phyloP scores from a whole-genome alignment of 2,329 filamentous ascomycete species.

The Microsporum audouinii region DNA sequence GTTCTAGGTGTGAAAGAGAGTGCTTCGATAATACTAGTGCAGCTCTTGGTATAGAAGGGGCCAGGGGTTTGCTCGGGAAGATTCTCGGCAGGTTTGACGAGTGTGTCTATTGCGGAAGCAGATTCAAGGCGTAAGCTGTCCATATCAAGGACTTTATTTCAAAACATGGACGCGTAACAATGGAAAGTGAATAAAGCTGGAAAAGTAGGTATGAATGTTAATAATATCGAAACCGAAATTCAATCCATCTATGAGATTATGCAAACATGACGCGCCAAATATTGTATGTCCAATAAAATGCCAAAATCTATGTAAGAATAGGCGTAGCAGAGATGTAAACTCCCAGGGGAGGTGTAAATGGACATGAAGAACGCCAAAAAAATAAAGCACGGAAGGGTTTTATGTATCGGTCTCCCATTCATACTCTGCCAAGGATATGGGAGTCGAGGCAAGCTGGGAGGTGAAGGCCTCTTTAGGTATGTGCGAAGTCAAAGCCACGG shows the following conservation, averaged over 20 bases:
- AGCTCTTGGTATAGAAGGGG: background rate
- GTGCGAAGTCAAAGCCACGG: background rate
- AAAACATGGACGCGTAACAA: background rate
- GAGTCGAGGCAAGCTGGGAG: background rate
- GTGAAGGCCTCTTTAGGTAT: background rate
- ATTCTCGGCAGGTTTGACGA: slow-evolving; percentile 11
- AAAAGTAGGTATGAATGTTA: background rate
- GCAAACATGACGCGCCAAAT: background rate
- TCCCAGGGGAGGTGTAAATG: background rate
- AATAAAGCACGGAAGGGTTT: background rate
- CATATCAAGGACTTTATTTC: background rate
- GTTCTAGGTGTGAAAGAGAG: slow-evolving; percentile 42
- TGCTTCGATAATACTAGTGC: slow-evolving; percentile 11
- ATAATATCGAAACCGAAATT: background rate
- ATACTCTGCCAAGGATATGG: background rate
- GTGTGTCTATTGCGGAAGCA: slow-evolving; percentile 15
- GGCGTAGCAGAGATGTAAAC: background rate
- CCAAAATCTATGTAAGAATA: background rate
- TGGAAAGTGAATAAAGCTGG: background rate
- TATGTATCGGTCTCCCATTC: background rate
- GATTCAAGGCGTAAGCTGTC: slow-evolving; percentile 6
- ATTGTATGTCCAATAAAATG: background rate
- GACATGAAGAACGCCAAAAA: background rate
- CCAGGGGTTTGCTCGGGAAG: slow-evolving; percentile 1
- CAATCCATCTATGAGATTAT: background rate